Percentiles rank a stretch among this genome's conserved stretches.
Conservation (phyloP, 495 filamentous ascomycete species). For the Tuber melanosporum region DNA sequence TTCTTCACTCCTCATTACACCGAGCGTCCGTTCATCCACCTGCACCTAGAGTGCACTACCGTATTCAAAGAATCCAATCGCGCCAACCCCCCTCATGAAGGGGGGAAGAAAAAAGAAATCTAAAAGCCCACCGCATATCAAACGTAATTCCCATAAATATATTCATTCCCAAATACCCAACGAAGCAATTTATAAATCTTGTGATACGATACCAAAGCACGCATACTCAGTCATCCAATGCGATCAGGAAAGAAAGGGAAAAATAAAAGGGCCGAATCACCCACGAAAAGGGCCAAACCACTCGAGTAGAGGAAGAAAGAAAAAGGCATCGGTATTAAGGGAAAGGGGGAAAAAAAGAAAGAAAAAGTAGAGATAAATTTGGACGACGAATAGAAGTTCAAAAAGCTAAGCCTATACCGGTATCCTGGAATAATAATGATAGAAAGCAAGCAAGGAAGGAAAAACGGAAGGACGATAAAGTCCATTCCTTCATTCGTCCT, state of each 20-base stretch:
- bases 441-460: neutral
- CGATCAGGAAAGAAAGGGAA: neutral
- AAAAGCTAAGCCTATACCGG: neutral
- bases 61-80: neutral
- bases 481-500: neutral
- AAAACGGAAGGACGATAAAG: neutral
- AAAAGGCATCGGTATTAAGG: conserved; percentile 7
- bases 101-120: neutral
- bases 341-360: conserved; percentile 3
- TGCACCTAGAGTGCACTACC: neutral
- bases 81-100: neutral
- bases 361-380: neutral
- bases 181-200: neutral
- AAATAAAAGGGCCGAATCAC: neutral
- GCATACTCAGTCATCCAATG: neutral
- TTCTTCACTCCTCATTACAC: neutral
- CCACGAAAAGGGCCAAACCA: conserved; percentile 8
- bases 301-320: neutral
- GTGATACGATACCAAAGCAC: neutral
- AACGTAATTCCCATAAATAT: neutral
- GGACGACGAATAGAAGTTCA: neutral
- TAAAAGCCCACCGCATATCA: neutral
- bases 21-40: neutral
- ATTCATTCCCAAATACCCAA: neutral
- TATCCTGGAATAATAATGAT: neutral